Base-by-base conservation (phyloP, 306 rosid genomes). In the Vigna radiata region DNA sequence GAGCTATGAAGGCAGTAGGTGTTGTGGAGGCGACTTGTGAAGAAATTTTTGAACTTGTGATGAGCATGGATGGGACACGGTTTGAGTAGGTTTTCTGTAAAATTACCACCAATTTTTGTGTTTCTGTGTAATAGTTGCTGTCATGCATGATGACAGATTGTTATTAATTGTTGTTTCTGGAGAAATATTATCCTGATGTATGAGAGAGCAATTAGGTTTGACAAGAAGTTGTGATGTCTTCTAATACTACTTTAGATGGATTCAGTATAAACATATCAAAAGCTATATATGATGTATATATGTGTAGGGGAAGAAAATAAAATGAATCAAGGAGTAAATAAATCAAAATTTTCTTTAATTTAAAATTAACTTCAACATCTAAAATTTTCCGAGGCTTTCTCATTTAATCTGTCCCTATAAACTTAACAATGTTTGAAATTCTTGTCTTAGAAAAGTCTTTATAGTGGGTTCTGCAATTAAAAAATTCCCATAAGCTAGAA, bases 1-100 rank as follows among this genome's bases (percentile, higher is more conserved):
- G 93, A 81, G 99, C 99, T 78, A 95, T 95, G 99, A 95, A 95
- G 86, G 99, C 99, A 78, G 97, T 88, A 70, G 99, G 99, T 75
- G 97, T 95, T 62, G 99, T 95, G 87, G 99, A 92, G 87, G 99
- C 97, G 41, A 87, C 90, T 2, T 95, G 99, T 46, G 99, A 95
- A 88, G 96, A 95, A 83, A 85, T 92, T 86, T 95, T 95, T 83
- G 98, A 91, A 89, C 98, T 95, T 85, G 90, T 95, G 67, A 95
- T 95, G 99, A 91, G 99, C 96, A 95, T 95, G 99, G 99, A 95
- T 79, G 96, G 91, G 85, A 91, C 90, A 36, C 99, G 99, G 89
- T 95, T 95, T 89, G 97, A 95, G 99, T 95, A 92, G 90, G 99
- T 95, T 87, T 92, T 89, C 85, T 59, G 83, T 86, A 33, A 52